Evolutionary conservation across 768 basidiomycete genomes (phyloP), one percentile per base, ranked within the genome.

Genomic region (Coprinellus micaceus): DNA sequence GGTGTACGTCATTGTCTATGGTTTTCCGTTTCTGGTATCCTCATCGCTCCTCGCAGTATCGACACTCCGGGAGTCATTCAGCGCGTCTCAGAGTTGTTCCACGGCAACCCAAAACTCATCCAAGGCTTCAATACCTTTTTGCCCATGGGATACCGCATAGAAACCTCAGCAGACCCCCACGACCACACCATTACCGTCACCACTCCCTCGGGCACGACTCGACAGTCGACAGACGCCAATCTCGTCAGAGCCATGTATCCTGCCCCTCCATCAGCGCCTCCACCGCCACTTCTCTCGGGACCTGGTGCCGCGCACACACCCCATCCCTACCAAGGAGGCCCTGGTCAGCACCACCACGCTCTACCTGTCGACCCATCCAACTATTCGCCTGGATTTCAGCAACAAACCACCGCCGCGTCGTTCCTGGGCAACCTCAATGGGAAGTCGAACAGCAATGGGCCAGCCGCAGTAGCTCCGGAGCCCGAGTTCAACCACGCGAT

Each of bases 71-170:
- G 94, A 52, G 95, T 98, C 67, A 98, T 98, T 67, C 85, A 93
- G 63, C 89, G 95, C 54, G 95, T 98, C 53, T 96, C 94, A 6
- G 83, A 81, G 63, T 84, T 98, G 41, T 98, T 98, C 72, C 85
- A 91, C 62, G 92, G 92, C 6, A 91, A 95, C 70, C 91, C 89
- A 4, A 67, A 78, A 53, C 88, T 98, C 64, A 97, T 98, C 51
- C 90, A 95, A 70, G 95, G 95, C 21, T 98, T 98, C 84, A 98
- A 98, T 74, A 97, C 95, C 2, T 98, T 98, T 73, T 81, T 98
- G 12, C 95, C 95, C 4, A 81, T 88, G 46, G 95, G 95, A 28
- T 98, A 97, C 73, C 88, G 91, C 58, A 97, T 98, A 68, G 94
- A 97, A 66, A 78, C 87, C 66, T 87, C 87, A 56, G 76, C 74